phyloP scores from a whole-genome alignment of 169 alveolate species.

The Plasmodium sp. region DNA sequence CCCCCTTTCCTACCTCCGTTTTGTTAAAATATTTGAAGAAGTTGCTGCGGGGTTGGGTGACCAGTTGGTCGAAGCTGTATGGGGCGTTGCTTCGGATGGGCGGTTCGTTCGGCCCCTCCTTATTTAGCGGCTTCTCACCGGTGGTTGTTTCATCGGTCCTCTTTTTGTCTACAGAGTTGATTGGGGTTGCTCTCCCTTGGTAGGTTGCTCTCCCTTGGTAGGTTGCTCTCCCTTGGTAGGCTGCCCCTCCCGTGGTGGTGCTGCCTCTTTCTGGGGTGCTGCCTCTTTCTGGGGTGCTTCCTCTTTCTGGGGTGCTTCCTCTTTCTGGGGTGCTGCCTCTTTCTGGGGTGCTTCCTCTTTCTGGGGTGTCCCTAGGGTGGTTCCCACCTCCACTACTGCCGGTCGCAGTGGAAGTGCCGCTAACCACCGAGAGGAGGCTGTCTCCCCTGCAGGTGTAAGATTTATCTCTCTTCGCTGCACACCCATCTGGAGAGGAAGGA shows the following conservation, averaged over 20 bases:
- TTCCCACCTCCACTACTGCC: neutral
- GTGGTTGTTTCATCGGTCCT: neutral
- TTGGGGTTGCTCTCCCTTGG: neutral
- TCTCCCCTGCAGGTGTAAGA: neutral
- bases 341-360: neutral
- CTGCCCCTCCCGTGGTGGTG: neutral
- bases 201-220: neutral
- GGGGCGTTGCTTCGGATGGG: slow-evolving; percentile 47
- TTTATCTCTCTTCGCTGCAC: neutral
- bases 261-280: neutral
- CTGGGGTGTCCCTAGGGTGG: neutral
- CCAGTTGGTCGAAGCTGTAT: slow-evolving; percentile 14
- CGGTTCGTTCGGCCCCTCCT: neutral
- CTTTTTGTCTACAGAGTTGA: neutral
- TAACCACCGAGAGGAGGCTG: neutral
- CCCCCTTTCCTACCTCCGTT: neutral
- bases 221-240: neutral
- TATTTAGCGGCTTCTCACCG: neutral
- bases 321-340: neutral
- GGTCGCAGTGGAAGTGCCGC: neutral
- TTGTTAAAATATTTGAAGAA: slow-evolving; percentile 30
- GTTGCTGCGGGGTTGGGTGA: neutral
- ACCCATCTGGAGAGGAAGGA: neutral
- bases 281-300: too few species aligned
- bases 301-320: neutral